Conservation (phyloP, 1,284 basidiomycete genomes). For the Cryptococcus sp. region DNA sequence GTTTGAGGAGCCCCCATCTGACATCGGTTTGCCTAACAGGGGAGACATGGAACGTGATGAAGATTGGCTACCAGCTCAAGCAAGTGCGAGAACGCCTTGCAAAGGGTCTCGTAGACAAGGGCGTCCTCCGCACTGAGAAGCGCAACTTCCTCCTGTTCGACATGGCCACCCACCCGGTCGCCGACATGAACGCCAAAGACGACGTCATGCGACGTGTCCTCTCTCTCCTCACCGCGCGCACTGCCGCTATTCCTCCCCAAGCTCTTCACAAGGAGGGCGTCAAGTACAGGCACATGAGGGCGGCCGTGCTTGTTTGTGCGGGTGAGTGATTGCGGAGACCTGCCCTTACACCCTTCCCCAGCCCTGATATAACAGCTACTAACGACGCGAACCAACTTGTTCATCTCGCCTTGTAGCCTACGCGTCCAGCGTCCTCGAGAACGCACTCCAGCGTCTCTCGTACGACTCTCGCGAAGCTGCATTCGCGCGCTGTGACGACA, state of each 20-base stretch:
- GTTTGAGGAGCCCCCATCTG: not conserved
- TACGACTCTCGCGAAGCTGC: slow-evolving; percentile 89
- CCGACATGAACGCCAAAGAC: slow-evolving; percentile 85
- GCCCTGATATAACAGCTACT: not conserved
- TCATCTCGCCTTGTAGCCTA: slow-evolving; percentile 54
- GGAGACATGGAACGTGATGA: slow-evolving; percentile 98
- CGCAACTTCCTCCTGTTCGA: slow-evolving; percentile 96
- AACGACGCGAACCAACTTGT: no score
- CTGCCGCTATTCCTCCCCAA: slow-evolving; percentile 68
- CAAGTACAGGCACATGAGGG: slow-evolving; percentile 73
- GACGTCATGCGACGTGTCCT: slow-evolving; percentile 71
- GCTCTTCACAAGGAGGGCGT: slow-evolving; percentile 70
- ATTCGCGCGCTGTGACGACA: slow-evolving; percentile 85
- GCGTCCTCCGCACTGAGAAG: slow-evolving; percentile 93
- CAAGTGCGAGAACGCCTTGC: slow-evolving; percentile 93
- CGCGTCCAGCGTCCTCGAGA: slow-evolving; percentile 90
- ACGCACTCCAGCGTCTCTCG: slow-evolving; percentile 76
- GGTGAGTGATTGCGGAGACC: slow-evolving; percentile 46
- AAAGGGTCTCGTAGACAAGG: slow-evolving; percentile 96
- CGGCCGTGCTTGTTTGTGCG: slow-evolving; percentile 78
- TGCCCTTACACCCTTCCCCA: not conserved
- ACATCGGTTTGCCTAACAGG: slow-evolving; percentile 55
- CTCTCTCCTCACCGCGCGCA: slow-evolving; percentile 73
- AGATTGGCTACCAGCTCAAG: slow-evolving; percentile 95
- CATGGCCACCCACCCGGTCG: slow-evolving; percentile 95